A percentile compares a stretch with the other conserved stretches of the same genome.
phyloP scores from a whole-genome alignment of 805 yeast genomes.

The Wickerhamiella kurtzmanii region DNA sequence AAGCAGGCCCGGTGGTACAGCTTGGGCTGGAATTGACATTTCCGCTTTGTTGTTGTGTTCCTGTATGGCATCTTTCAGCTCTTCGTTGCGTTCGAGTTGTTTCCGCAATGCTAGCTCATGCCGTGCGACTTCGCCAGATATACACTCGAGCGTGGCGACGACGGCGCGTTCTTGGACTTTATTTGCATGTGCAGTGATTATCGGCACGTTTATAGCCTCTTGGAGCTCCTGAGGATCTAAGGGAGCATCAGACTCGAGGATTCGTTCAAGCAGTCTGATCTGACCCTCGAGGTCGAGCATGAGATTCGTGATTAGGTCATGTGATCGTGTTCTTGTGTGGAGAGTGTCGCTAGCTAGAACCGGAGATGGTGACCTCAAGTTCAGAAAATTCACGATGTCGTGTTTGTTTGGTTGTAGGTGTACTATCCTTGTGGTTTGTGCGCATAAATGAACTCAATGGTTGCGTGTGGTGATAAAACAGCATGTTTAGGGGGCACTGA shows the following conservation, averaged over 20 bases:
- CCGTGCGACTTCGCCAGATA: background rate
- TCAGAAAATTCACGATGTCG: no score
- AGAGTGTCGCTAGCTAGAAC: no score
- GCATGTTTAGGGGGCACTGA: no score
- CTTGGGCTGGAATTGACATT: background rate
- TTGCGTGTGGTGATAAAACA: no score
- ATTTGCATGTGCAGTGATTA: background rate
- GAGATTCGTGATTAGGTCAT: background rate
- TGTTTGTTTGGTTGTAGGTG: no score
- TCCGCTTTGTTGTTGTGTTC: background rate
- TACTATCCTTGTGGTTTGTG: no score
- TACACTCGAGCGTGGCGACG: background rate
- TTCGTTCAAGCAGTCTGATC: background rate
- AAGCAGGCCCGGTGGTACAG: background rate
- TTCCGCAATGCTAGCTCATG: background rate
- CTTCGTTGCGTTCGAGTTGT: background rate
- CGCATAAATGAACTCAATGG: no score
- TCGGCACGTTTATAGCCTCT: background rate
- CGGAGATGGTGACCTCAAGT: no score
- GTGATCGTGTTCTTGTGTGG: no score
- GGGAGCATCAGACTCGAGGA: background rate
- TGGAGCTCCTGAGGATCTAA: background rate
- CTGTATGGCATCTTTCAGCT: background rate
- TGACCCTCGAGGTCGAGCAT: background rate
- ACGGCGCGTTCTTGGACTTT: background rate